Base-by-base conservation (phyloP, 1,284 basidiomycete genomes). In the Tausonia pullulans region DNA sequence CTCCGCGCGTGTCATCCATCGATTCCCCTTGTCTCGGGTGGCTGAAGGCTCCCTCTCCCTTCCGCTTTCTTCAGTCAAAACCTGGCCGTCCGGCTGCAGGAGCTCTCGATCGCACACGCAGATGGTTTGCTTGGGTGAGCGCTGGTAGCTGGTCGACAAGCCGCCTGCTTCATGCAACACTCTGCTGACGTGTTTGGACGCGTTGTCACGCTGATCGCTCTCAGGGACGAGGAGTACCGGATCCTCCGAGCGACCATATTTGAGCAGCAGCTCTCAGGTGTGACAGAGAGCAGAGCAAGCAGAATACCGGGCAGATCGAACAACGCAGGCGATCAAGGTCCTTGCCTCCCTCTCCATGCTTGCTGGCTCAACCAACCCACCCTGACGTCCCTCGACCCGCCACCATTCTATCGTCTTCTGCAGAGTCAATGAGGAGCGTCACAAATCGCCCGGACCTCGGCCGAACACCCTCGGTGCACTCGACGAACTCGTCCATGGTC, bases 211-310 rank as follows among this genome's bases (percentile, higher is more conserved):
- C 50, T 5, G 10, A 13, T 6, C 7, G 14, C 5, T n/a, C 7
- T 4, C 55, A 57, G 62, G 3, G 62, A 63, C 62, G 62, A 63
- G 40, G 62, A 63, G 43, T 63, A 63, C 57, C 49, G 62, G 8
- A 45, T 58, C 6, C 56, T 63, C 8, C 62, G 62, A 3, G 49
- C 51, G 40, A 48, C 48, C 7, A 50, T 59, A n/a, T 64, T 64
- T 54, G 62, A 64, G 45, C 57, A 64, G 57, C 27, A 27, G 27
- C 27, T 27, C 27, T 27, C 27, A 27, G 27, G 27, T 27, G 27
- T 27, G 27, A 27, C 27, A 27, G 27, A 27, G 27, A 27, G 27
- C 27, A 27, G 27, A 27, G 27, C 27, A 27, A 27, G 27, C 27
- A 27, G 27, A 27, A 27, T 27, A 27, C 27, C 27, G 27, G 27